These are phyloP conservation scores for Arthrobotrys sinensis DNA, from an alignment of 2,329 filamentous ascomycete species.

Conservation along the genomic window DNA sequence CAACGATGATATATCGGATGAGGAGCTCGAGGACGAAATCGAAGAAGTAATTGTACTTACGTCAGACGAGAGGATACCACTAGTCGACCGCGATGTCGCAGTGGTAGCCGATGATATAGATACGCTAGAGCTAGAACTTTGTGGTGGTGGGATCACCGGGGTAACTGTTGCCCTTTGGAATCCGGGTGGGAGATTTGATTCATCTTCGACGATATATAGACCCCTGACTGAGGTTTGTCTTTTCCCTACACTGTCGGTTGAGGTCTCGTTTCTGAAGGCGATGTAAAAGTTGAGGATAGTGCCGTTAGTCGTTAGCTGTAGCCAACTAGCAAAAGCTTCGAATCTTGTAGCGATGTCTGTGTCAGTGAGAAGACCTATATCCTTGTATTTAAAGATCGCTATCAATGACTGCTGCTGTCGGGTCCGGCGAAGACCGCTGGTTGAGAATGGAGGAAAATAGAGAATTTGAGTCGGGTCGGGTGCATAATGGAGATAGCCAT, in stretches of 20 bases:
- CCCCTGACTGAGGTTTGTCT: neutral
- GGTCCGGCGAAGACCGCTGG: neutral
- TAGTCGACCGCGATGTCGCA: neutral
- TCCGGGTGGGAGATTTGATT: neutral
- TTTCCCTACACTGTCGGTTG: neutral
- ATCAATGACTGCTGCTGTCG: neutral
- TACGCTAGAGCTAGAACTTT: neutral
- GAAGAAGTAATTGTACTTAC: neutral
- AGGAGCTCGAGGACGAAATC: neutral
- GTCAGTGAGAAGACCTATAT: neutral
- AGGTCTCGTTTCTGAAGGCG: neutral
- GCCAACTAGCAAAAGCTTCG: neutral
- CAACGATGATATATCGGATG: neutral
- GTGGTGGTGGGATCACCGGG: neutral
- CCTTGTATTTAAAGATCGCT: neutral
- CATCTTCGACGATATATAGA: neutral
- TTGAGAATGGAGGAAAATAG: slow-evolving; percentile 1
- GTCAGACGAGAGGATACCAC: neutral
- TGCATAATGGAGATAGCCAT: neutral
- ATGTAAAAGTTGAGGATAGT: neutral
- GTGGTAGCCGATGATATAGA: neutral
- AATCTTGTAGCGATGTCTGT: neutral
- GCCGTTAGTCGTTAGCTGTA: neutral
- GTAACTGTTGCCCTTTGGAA: neutral
- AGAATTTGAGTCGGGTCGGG: neutral